These are phyloP conservation scores for Mortierella sp. DNA, from an alignment of 371 early-diverging fungal species.

Conservation along the genomic window DNA sequence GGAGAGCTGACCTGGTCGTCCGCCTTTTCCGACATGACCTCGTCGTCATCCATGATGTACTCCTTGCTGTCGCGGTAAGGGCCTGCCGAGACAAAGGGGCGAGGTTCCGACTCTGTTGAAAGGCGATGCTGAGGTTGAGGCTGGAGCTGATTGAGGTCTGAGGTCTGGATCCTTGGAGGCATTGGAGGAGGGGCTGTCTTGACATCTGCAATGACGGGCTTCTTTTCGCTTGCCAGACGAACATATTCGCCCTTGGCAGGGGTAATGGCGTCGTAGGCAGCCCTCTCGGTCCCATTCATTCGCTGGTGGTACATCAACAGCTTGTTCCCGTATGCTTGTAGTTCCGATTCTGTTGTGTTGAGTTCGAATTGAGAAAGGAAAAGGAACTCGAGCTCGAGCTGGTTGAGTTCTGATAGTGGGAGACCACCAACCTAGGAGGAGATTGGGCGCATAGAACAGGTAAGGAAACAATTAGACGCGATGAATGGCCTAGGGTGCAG, in stretches of 20 bases:
- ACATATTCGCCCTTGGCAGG: conserved; percentile 51
- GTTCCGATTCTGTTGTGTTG: conserved; percentile 73
- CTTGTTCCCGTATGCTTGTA: conserved; percentile 81
- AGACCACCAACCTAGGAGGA: conserved; percentile 85
- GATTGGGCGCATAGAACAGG: background rate
- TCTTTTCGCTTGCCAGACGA: conserved; percentile 36
- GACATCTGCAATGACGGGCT: conserved; percentile 27
- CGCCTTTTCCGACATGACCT: conserved; percentile 45
- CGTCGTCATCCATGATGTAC: conserved; percentile 48
- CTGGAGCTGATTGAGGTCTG: conserved; percentile 7
- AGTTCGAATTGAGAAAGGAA: conserved; percentile 88
- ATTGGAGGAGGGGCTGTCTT: conserved; percentile 4
- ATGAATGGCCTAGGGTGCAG: background rate
- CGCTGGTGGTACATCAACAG: conserved; percentile 61
- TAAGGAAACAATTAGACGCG: background rate
- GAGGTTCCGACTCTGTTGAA: conserved; percentile 22
- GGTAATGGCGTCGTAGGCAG: conserved; percentile 40
- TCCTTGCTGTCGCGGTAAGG: conserved; percentile 56
- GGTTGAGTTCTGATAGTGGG: conserved; percentile 85
- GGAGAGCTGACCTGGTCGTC: conserved; percentile 36
- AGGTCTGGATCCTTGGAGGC: conserved; percentile 25
- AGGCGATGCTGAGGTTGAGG: conserved; percentile 7
- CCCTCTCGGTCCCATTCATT: conserved; percentile 49
- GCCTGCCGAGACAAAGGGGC: conserved; percentile 30
- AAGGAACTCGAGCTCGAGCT: conserved; percentile 90